phyloP scores from a whole-genome alignment of 345 rosid species.

The Rhodomyrtus tomentosa region DNA sequence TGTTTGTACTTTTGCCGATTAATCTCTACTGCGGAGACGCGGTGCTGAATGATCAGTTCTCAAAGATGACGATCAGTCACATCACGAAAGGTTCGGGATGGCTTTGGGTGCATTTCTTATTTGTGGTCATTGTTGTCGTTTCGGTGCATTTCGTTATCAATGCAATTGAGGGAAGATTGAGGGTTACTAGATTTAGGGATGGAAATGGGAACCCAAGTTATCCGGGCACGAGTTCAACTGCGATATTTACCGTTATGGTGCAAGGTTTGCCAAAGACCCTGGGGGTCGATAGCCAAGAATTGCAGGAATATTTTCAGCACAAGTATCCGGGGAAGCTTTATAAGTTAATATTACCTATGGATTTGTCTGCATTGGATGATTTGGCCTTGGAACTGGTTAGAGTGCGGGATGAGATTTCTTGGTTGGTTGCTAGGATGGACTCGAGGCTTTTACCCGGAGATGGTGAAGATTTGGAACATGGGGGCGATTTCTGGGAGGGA shows the following conservation, averaged over 20 bases:
- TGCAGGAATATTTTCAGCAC: slow-evolving; percentile 60
- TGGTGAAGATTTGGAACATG: slow-evolving; percentile 15
- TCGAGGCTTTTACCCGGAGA: slow-evolving; percentile 57
- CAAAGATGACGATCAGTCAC: slow-evolving; percentile 78
- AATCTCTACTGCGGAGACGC: slow-evolving; percentile 85
- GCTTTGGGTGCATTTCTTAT: slow-evolving; percentile 83
- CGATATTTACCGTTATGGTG: slow-evolving; percentile 77
- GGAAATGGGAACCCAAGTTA: slow-evolving; percentile 84
- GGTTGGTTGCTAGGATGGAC: slow-evolving; percentile 82
- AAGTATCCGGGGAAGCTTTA: slow-evolving; percentile 84
- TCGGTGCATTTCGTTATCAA: slow-evolving; percentile 66
- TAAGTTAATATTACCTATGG: slow-evolving; percentile 79
- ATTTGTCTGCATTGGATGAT: slow-evolving; percentile 91
- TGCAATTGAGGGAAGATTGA: slow-evolving; percentile 54
- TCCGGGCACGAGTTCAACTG: slow-evolving; percentile 50
- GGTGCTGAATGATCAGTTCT: slow-evolving; percentile 59
- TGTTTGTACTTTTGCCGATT: slow-evolving; percentile 62
- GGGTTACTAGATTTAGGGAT: slow-evolving; percentile 84
- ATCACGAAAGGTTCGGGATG: slow-evolving; percentile 63
- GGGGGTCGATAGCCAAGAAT: slow-evolving; percentile 50
- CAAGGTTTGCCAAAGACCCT: slow-evolving; percentile 84
- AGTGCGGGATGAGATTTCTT: slow-evolving; percentile 81
- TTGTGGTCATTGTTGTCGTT: slow-evolving; percentile 46
- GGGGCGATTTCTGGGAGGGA: slow-evolving; percentile 14
- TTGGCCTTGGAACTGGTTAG: slow-evolving; percentile 67